Base-by-base conservation (phyloP, 2,329 filamentous ascomycete species). In the Xylaria multiplex region DNA sequence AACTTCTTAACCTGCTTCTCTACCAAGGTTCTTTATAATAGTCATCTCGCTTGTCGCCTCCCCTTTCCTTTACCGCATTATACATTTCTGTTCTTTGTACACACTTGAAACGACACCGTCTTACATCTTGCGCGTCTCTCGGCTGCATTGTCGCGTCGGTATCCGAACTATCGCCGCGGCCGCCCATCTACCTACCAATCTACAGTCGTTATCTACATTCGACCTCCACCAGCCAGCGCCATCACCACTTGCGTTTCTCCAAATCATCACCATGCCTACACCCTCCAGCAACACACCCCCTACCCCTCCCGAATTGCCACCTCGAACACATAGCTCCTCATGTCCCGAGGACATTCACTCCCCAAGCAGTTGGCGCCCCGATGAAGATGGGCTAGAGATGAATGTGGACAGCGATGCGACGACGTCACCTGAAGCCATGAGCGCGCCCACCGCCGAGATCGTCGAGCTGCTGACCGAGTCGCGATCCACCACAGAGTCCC, bases 261-360 rank as follows among this genome's bases (percentile, higher is more conserved):
- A 50, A 54, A 59, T 30, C 50, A 54, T 49, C 59, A 69, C 49
- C 65, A 77, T 77, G 74, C 75, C 76, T 67, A 77, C 75, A 22
- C 74, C 75, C 40, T 75, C 76, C 19, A 74, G 66, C 58, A 74
- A 73, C 64, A 32, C 66, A 43, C 62, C 59, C 2, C 58, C 62
- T 43, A 70, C 70, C 30, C 73, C 73, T 46, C 68, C 75, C 14
- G 70, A 74, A 48, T 65, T 74, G 22, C 73, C 74, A 40, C 68
- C 74, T 8, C 69, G 76, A 66, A 72, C 72, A 16, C 74, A 77
- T 42, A 74, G 71, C 68, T 75, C 75, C 22, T 75, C 74, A 66
- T 77, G 76, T 69, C 76, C 76, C 27, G 76, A 77, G 16, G 75
- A 77, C 54, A 24, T 65, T 32, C 71, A 70, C 59, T 68, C 72